These are phyloP conservation scores for Flammula alnicola DNA, from an alignment of 1,284 basidiomycete genomes.

Conservation along the genomic window DNA sequence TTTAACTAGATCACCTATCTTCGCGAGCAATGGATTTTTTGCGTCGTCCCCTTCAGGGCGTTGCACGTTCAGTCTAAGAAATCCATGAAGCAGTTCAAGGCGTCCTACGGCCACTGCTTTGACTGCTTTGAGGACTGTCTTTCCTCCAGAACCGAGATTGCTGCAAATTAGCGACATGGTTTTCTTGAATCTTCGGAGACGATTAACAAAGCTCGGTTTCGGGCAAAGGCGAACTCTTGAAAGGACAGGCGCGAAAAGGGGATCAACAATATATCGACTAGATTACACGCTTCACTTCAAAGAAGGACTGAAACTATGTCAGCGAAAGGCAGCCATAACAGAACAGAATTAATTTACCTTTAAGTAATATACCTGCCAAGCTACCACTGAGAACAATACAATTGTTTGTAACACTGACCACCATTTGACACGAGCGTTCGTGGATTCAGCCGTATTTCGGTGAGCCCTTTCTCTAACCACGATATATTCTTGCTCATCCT, in stretches of 20 bases:
- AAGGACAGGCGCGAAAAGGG: background rate
- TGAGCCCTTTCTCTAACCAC: slow-evolving; percentile 93
- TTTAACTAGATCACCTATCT: slow-evolving; percentile 3
- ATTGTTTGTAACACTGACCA: slow-evolving; percentile 94
- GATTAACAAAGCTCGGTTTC: no score
- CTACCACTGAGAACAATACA: slow-evolving; percentile 89
- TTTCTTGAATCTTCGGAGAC: no score
- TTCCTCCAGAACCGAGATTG: background rate
- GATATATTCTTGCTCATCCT: slow-evolving; percentile 99
- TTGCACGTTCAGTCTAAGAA: no score
- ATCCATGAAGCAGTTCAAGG: no score
- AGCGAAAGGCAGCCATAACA: slow-evolving; percentile 3
- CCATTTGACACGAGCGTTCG: slow-evolving; percentile 97
- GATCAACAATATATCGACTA: slow-evolving; percentile 29
- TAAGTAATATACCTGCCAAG: slow-evolving; percentile 98
- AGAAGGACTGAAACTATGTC: slow-evolving; percentile 68
- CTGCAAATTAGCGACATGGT: background rate
- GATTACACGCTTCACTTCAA: slow-evolving; percentile 93
- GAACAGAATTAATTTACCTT: slow-evolving; percentile 64
- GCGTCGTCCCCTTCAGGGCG: no score
- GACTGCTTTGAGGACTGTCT: background rate
- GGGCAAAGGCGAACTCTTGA: background rate
- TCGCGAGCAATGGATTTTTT: slow-evolving; percentile 8
- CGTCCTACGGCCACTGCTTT: no score
- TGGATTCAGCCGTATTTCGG: slow-evolving; percentile 93